Base-by-base conservation (phyloP, 2,329 filamentous ascomycete genomes). In the Fusarium humuli region DNA sequence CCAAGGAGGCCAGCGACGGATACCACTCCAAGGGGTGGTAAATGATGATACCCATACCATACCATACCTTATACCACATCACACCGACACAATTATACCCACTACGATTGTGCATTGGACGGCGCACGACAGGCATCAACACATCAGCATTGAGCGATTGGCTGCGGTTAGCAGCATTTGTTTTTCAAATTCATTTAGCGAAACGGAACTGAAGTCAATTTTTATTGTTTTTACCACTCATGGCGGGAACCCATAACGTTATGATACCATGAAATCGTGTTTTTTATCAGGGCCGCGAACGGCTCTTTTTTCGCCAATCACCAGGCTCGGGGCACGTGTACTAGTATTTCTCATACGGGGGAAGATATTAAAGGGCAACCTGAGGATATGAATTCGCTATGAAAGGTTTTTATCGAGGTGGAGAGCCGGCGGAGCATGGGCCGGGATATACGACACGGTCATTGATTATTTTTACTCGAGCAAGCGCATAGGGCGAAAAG, bases 1-100 rank as follows among this genome's bases (percentile, higher is more conserved):
- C 92, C 76, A 90, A 91, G 78, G 93, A 94, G 46, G 88, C 92
- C n/a, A 83, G 85, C 62, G 80, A 82, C 59, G 80, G 80, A 63
- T 83, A 83, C 70, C 81, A 82, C 74, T 81, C 81, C 63, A 82
- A 82, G 75, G 81, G 81, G 41, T 82, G 81, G 81, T 82, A 73
- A 77, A 71, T 50, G 69, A 68, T 50, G 63, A 57, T 57, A 57
- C 63, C 54, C 65, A 73, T 54, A 71, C 58, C 56, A 64, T 49
- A 57, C 47, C 42, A 58, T 58, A 61, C 54, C 52, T 46, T 50
- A 64, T 41, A 65, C 23, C 53, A 52, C 47, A 65, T n/a, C 46
- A 52, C 55, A 65, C 29, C 12, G 34, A 67, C 55, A 73, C 60
- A 67, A 64, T 64, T 70, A 74, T 72, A 71, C 67, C 60, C 64